Percentiles rank a stretch among this genome's conserved stretches.
Evolutionary conservation across 1,284 basidiomycete genomes (phyloP).

Genomic region (Rhodotorula sp.): DNA sequence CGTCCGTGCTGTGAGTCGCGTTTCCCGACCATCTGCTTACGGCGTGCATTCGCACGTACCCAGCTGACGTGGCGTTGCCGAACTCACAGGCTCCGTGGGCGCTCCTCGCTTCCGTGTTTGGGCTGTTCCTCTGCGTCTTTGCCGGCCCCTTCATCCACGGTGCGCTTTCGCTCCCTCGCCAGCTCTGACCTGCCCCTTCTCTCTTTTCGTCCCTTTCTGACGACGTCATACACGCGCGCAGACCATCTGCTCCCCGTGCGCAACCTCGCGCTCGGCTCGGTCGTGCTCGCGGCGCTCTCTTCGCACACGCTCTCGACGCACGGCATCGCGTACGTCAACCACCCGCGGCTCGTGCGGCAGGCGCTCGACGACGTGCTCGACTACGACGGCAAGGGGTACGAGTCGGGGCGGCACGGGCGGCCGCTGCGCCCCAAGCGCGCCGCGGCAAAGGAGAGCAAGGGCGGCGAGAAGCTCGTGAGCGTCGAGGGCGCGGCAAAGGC

Average conservation of each 20-base stretch:
- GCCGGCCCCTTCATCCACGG: conserved; percentile 75
- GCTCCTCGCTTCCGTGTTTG: conserved; percentile 76
- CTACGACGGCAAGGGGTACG: conserved; percentile 83
- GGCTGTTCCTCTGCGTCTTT: conserved; percentile 67
- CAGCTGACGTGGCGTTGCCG: no score
- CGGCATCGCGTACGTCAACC: conserved; percentile 84
- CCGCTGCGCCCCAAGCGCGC: conserved; percentile 8
- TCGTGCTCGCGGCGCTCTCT: conserved; percentile 60
- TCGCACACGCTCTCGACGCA: conserved; percentile 72
- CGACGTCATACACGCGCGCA: conserved; percentile 21
- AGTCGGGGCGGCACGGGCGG: conserved; percentile 72
- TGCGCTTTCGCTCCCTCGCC: conserved; percentile 53
- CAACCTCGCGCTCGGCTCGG: conserved; percentile 65
- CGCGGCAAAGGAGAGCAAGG: background rate
- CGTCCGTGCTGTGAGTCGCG: background rate
- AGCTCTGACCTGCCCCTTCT: conserved; percentile 41
- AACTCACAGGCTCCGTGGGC: conserved; percentile 80
- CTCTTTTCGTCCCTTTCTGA: conserved; percentile 41
- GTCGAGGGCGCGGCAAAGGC: conserved; percentile 27
- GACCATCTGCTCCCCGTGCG: conserved; percentile 24
- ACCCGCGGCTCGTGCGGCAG: conserved; percentile 76
- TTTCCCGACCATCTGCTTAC: no score
- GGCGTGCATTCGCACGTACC: no score
- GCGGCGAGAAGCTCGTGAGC: conserved; percentile 16
- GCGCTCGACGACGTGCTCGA: conserved; percentile 80